These are phyloP conservation scores for Magnusiomyces fungicola DNA, from an alignment of 1,139 yeast species.

Conservation along the genomic window DNA sequence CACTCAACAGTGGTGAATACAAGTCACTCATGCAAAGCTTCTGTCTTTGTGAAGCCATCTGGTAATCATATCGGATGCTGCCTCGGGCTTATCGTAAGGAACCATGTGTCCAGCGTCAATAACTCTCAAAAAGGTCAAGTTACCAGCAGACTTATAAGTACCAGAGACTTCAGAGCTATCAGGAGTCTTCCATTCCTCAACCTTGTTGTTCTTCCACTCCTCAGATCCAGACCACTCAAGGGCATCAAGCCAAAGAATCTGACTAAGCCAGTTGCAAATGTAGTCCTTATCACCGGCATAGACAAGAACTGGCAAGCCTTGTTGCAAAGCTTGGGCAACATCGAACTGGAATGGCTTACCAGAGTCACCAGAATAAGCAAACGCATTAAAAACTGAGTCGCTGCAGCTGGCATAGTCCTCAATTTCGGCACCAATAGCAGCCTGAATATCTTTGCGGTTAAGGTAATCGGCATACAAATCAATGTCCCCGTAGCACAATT, in stretches of 20 bases:
- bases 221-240: constrained; percentile 51
- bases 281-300: constrained; percentile 30
- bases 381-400: constrained; percentile 30
- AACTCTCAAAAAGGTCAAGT: constrained; percentile 56
- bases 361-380: constrained; percentile 68
- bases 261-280: constrained; percentile 88
- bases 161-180: constrained; percentile 46
- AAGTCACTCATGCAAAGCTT: too few species aligned
- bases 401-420: constrained; percentile 79
- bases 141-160: constrained; percentile 47
- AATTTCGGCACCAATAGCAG: constrained; percentile 88
- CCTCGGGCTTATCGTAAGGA: constrained; percentile 75
- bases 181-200: constrained; percentile 33
- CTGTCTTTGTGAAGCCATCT: too few species aligned
- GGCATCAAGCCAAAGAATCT: constrained; percentile 66
- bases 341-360: constrained; percentile 57
- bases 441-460: constrained; percentile 62
- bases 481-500: constrained; percentile 69
- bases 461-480: constrained; percentile 60
- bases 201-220: constrained; percentile 28
- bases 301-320: constrained; percentile 17
- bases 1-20: too few species aligned
- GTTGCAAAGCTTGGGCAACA: constrained; percentile 61
- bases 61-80: constrained; percentile 67
- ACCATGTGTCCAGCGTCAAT: constrained; percentile 67